phyloP scores from a whole-genome alignment of 352 stramenopile genomes.

The Phytophthora sojae region DNA sequence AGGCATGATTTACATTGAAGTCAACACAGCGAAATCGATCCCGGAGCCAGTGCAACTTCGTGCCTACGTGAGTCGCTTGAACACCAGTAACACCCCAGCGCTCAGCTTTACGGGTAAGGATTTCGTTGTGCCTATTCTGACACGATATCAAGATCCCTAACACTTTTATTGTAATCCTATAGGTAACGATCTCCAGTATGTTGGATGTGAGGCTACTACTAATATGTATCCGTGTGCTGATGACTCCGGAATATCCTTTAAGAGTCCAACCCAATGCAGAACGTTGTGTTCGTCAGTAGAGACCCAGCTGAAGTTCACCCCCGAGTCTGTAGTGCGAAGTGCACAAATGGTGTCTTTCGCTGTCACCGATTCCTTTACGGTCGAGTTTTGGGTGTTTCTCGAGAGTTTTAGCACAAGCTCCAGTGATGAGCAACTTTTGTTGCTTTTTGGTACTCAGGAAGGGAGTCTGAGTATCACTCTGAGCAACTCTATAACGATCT shows the following conservation, averaged over 20 bases:
- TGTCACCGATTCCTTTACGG: conserved; percentile 25
- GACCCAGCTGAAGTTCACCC: conserved; percentile 47
- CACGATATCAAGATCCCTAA: background rate
- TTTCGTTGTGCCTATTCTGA: background rate
- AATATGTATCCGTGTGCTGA: conserved; percentile 38
- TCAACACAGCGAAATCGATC: conserved; percentile 6
- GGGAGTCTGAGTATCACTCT: conserved; percentile 23
- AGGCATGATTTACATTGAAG: conserved; percentile 47
- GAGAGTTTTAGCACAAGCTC: conserved; percentile 14
- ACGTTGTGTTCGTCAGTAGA: conserved; percentile 33
- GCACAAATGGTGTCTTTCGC: conserved; percentile 33
- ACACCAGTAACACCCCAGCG: conserved; percentile 6
- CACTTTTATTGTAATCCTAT: background rate
- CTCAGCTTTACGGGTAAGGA: conserved; percentile 48
- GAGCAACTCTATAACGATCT: conserved; percentile 38
- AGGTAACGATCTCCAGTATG: conserved; percentile 45
- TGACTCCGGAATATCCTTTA: conserved; percentile 1
- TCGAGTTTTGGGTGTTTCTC: conserved; percentile 57
- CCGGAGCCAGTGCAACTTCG: conserved; percentile 38
- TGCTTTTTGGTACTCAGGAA: conserved; percentile 43
- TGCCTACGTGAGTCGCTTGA: conserved; percentile 36
- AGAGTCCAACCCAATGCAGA: conserved; percentile 34
- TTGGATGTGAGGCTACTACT: conserved; percentile 40
- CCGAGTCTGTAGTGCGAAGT: conserved; percentile 38
- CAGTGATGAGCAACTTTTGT: conserved; percentile 33